These are phyloP conservation scores for Podospora bellae-mahoneyi DNA, from an alignment of 495 filamentous ascomycete species.

Conservation along the genomic window DNA sequence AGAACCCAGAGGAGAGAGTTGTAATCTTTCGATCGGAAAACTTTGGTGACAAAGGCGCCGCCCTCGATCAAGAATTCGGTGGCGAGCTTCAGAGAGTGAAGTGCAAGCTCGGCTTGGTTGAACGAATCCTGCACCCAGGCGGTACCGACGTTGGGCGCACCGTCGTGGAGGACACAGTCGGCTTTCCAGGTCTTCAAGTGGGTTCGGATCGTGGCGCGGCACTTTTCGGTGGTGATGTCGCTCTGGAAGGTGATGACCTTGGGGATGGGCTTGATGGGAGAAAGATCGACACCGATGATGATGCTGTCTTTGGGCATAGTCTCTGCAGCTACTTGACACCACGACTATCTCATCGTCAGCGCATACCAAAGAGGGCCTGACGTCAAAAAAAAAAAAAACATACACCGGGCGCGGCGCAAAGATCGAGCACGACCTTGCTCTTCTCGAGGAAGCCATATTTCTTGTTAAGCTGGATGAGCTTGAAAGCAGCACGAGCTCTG, in stretches of 20 bases:
- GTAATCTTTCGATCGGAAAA: conserved; percentile 97
- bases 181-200: conserved; percentile 98
- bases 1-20: conserved; percentile 96
- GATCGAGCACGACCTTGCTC: conserved; percentile 91
- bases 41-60: conserved; percentile 94
- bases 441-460: conserved; percentile 97
- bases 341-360: conserved; percentile 55
- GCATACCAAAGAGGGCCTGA: not conserved
- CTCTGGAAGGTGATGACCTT: conserved; percentile 91
- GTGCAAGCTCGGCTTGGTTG: conserved; percentile 90
- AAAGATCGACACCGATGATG: conserved; percentile 91
- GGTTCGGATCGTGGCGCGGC: conserved; percentile 80
- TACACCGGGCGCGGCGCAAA: conserved; percentile 94
- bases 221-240: conserved; percentile 98
- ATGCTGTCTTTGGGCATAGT: conserved; percentile 86
- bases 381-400: conserved; percentile 32
- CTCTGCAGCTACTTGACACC: conserved; percentile 97
- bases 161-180: conserved; percentile 95
- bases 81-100: conserved; percentile 88
- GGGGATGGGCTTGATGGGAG: conserved; percentile 94
- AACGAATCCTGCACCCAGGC: conserved; percentile 99
- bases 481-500: conserved; percentile 93
- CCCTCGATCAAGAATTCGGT: conserved; percentile 90
- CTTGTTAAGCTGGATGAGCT: conserved; percentile 97
- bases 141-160: conserved; percentile 95